These are phyloP conservation scores for Colletotrichum agaves DNA, from an alignment of 2,329 filamentous ascomycete species.

Conservation along the genomic window DNA sequence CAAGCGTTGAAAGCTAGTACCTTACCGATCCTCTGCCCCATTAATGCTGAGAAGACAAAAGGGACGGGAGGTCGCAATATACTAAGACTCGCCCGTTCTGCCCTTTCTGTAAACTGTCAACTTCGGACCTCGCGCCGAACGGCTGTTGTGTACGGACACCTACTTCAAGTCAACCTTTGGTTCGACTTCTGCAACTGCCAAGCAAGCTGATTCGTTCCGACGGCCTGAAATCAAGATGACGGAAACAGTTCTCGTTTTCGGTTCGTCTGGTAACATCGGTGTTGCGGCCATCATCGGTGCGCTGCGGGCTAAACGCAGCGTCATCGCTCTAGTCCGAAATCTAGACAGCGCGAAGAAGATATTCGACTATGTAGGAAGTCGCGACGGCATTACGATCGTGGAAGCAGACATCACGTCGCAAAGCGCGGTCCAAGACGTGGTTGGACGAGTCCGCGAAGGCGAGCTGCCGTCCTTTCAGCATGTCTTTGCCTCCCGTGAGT, in stretches of 20 bases:
- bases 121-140: too few species aligned
- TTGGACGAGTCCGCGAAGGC: slow-evolving; percentile 48
- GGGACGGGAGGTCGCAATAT: too few species aligned
- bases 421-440: slow-evolving; percentile 45
- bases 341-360: slow-evolving; percentile 48
- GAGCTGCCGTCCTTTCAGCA: slow-evolving; percentile 51
- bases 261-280: slow-evolving; percentile 53
- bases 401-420: slow-evolving; percentile 48
- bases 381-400: slow-evolving; percentile 45
- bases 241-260: slow-evolving; percentile 51
- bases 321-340: slow-evolving; percentile 51
- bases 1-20: neutral
- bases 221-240: neutral
- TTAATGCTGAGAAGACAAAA: too few species aligned
- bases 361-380: slow-evolving; percentile 43
- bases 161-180: too few species aligned
- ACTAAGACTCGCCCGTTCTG: too few species aligned
- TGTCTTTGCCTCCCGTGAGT: slow-evolving; percentile 47
- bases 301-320: slow-evolving; percentile 43
- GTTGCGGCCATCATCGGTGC: slow-evolving; percentile 46
- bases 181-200: too few species aligned
- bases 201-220: too few species aligned
- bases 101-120: too few species aligned
- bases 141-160: too few species aligned
- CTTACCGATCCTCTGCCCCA: neutral